These are phyloP conservation scores for Ogataea degrootiae DNA, from an alignment of 805 yeast species.

Conservation along the genomic window DNA sequence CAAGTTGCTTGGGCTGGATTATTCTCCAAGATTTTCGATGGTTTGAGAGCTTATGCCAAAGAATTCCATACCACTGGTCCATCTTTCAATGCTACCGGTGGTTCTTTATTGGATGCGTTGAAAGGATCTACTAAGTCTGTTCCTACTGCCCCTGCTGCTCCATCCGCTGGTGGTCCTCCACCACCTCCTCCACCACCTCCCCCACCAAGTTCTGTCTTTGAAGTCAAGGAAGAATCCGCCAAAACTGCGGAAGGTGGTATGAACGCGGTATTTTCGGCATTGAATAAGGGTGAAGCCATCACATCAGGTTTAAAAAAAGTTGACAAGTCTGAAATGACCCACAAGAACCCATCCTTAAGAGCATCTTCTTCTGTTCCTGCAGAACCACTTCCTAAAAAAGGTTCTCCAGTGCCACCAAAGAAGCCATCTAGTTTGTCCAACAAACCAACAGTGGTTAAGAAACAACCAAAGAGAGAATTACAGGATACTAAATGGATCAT, in stretches of 20 bases:
- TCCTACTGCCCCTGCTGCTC: conserved; percentile 33
- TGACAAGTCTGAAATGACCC: conserved; percentile 90
- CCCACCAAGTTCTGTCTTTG: conserved; percentile 74
- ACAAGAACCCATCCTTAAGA: conserved; percentile 82
- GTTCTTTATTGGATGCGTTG: conserved; percentile 53
- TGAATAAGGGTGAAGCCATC: conserved; percentile 79
- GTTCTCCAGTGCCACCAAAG: conserved; percentile 74
- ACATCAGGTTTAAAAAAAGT: conserved; percentile 88
- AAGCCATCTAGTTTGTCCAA: conserved; percentile 62
- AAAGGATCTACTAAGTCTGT: conserved; percentile 19
- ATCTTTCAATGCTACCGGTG: conserved; percentile 62
- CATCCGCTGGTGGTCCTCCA: conserved; percentile 41
- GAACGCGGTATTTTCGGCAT: conserved; percentile 86
- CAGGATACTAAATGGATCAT: conserved; percentile 86
- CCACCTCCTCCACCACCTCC: conserved; percentile 94
- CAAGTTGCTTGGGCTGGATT: conserved; percentile 80
- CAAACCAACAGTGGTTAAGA: conserved; percentile 19
- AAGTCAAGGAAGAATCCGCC: conserved; percentile 24
- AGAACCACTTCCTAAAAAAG: conserved; percentile 32
- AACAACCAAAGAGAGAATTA: conserved; percentile 62
- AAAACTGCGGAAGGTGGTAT: conserved; percentile 44
- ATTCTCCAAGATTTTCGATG: conserved; percentile 61
- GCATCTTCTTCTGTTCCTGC: conserved; percentile 44
- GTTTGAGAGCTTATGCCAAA: conserved; percentile 67
- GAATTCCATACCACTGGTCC: conserved; percentile 82